phyloP scores from a whole-genome alignment of 306 rosid species.

The Delonix regia region DNA sequence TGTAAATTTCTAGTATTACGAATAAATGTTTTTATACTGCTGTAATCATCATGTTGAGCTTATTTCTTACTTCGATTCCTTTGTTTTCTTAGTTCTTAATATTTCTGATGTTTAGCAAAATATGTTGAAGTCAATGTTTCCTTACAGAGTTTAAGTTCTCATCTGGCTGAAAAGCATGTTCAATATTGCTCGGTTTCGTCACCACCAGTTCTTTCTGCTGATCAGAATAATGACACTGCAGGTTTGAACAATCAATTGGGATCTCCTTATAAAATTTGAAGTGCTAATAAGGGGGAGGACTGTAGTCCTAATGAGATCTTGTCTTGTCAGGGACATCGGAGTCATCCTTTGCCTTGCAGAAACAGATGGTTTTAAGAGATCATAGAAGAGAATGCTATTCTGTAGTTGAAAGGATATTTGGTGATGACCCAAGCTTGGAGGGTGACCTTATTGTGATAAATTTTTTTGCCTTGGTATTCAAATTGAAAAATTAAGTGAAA shows the following conservation, averaged over 20 bases:
- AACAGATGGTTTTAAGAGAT: constrained; percentile 49
- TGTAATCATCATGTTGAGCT: not conserved
- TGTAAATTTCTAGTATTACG: not conserved
- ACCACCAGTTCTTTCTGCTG: constrained; percentile 64
- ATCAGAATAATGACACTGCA: constrained; percentile 45
- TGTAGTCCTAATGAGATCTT: constrained; percentile 32
- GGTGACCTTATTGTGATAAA: constrained; percentile 69
- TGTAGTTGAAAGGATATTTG: constrained; percentile 64
- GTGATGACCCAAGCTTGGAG: constrained; percentile 60
- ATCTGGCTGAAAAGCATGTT: constrained; percentile 62
- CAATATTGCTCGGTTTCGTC: constrained; percentile 62
- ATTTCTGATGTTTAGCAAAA: constrained; percentile 4
- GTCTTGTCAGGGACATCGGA: constrained; percentile 51
- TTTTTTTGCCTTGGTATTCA: constrained; percentile 79
- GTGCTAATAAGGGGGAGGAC: constrained; percentile 5
- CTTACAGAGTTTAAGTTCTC: constrained; percentile 60
- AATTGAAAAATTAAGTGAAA: constrained; percentile 2
- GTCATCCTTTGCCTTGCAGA: constrained; percentile 55
- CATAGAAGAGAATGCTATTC: constrained; percentile 67
- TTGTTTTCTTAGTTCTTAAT: constrained; percentile 6
- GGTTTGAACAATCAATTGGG: constrained; percentile 51
- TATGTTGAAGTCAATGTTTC: constrained; percentile 24
- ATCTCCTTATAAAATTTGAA: constrained; percentile 20
- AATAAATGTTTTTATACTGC: not conserved
- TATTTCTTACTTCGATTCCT: constrained; percentile 5